Evolutionary conservation across 148 eudicot species (phyloP).

Genomic region (Amaranthus cruentus): DNA sequence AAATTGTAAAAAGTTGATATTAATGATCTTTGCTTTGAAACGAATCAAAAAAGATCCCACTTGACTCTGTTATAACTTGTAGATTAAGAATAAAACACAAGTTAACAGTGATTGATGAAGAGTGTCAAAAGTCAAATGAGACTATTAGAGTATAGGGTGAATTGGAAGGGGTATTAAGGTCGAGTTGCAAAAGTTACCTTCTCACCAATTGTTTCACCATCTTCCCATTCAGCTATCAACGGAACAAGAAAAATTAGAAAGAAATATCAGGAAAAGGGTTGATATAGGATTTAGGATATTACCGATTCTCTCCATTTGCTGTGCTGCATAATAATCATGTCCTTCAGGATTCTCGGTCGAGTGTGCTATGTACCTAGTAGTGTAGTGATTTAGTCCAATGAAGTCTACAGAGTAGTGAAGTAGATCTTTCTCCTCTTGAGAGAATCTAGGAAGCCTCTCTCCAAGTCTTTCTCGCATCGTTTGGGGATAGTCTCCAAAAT

Average conservation of each 20-base stretch:
- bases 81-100: neutral
- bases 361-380: conserved; percentile 61
- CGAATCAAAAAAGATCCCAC: too few species aligned
- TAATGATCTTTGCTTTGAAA: too few species aligned
- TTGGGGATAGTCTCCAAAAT: conserved; percentile 65
- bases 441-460: conserved; percentile 57
- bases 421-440: conserved; percentile 48
- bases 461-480: conserved; percentile 69
- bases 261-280: neutral
- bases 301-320: conserved; percentile 66
- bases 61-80: too few species aligned
- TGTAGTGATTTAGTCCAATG: conserved; percentile 74
- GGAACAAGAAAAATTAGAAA: conserved; percentile 17
- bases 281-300: conserved; percentile 14
- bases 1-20: too few species aligned
- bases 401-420: conserved; percentile 61
- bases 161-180: too few species aligned
- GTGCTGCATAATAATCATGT: conserved; percentile 45
- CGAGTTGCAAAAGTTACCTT: conserved; percentile 39
- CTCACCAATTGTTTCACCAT: conserved; percentile 64
- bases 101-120: neutral
- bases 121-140: too few species aligned
- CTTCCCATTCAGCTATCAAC: conserved; percentile 72
- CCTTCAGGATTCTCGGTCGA: conserved; percentile 32
- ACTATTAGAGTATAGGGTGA: too few species aligned